These are phyloP conservation scores for Teunomyces kruisii DNA, from an alignment of 805 yeast genomes.

Conservation along the genomic window DNA sequence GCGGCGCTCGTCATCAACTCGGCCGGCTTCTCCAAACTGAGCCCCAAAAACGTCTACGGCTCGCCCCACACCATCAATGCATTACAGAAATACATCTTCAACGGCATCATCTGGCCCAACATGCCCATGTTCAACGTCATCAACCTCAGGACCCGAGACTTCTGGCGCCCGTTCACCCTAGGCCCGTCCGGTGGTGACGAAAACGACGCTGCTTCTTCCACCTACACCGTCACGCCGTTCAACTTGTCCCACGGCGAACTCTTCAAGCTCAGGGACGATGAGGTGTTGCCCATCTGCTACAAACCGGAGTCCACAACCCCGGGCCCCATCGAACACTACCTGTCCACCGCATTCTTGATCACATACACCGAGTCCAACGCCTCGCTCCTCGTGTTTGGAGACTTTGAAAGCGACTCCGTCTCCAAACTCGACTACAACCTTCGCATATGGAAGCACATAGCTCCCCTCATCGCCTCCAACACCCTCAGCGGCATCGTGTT, in stretches of 20 bases:
- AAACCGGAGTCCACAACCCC: not conserved
- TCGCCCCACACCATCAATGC: constrained; percentile 50
- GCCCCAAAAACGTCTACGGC: constrained; percentile 51
- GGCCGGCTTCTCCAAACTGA: constrained; percentile 45
- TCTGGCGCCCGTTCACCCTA: not conserved
- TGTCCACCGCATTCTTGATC: constrained; percentile 64
- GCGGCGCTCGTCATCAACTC: constrained; percentile 68
- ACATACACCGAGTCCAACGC: constrained; percentile 29
- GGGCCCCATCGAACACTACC: constrained; percentile 17
- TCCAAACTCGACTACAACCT: constrained; percentile 39
- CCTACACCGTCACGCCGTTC: constrained; percentile 29
- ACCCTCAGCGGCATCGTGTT: constrained; percentile 57
- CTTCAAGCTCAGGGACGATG: not conserved
- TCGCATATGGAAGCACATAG: constrained; percentile 57
- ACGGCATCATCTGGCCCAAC: constrained; percentile 81
- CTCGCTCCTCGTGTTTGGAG: constrained; percentile 72
- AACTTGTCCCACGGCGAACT: constrained; percentile 35
- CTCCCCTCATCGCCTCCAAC: constrained; percentile 40
- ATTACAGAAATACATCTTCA: constrained; percentile 59
- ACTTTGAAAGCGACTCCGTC: constrained; percentile 66
- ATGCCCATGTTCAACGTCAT: constrained; percentile 37
- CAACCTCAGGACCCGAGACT: constrained; percentile 16
- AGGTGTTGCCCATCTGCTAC: not conserved
- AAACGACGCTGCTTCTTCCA: constrained; percentile 15
- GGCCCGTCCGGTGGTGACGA: constrained; percentile 4